Base-by-base conservation (phyloP, 148 eudicot genomes). In the Pharnaceum exiguum region DNA sequence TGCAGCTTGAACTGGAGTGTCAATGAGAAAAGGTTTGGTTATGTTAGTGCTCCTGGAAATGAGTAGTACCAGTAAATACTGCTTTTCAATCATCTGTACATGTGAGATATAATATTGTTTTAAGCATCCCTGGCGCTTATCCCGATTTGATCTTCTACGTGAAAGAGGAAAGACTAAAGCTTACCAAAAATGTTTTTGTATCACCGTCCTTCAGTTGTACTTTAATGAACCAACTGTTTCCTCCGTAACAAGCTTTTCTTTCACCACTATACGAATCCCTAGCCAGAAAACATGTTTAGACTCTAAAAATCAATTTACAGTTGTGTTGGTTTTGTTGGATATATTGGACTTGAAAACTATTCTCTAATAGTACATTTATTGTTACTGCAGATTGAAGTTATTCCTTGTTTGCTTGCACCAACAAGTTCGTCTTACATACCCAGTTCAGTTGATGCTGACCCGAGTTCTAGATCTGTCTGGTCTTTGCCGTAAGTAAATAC, bases 371-470 rank as follows among this genome's bases (percentile, higher is more conserved):
- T 53, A 21, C 13, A 70, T 29, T 47, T 55, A 40, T 61, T 50
- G 33, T 62, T 67, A 45, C 45, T 76, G 56, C 87, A 90, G 97
- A 82, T 90, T 66, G 90, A 90, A 24, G 95, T 86, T 43, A 75
- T 65, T 39, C 97, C 97, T 11, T 90, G 82, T 76, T 77, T 90
- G 79, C 90, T 90, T 61, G 88, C 90, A 31, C 80, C 86, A 28
- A 25, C 57, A 42, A 65, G 36, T 57, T 65, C 82, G 65, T 73
- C 74, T 17, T 47, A 36, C 30, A 23, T 23, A 17, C 66, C 71
- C 24, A 67, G 60, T 57, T 67, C 55, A 51, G 45, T 50, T 53
- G 75, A 71, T 40, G 60, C 33, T 44, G 81, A 75, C 55, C 62
- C 57, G 69, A 58, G 61, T 76, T 79, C 79, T 35, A 75, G 66